These are phyloP conservation scores for Mortierella hygrophila DNA, from an alignment of 192 early-diverging fungal species.

Conservation along the genomic window DNA sequence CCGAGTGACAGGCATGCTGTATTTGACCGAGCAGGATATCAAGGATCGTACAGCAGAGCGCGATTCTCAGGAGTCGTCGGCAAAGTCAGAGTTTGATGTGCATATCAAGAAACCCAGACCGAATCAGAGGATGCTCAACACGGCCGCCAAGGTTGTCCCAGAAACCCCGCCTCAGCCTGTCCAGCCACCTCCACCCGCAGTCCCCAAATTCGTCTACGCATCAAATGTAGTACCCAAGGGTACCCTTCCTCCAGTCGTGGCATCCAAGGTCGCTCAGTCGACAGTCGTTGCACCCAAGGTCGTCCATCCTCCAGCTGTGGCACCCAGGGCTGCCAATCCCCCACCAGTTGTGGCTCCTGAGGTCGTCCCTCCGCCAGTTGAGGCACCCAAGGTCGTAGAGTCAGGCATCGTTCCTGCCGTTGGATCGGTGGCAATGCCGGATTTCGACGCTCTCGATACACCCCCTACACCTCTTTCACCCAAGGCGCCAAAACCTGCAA, in stretches of 20 bases:
- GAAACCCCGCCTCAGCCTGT: background rate
- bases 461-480: background rate
- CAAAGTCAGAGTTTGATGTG: background rate
- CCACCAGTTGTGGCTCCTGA: background rate
- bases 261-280: too few species aligned
- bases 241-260: background rate
- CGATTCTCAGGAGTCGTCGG: background rate
- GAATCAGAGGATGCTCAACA: background rate
- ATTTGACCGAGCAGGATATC: conserved; percentile 15
- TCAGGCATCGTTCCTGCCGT: background rate
- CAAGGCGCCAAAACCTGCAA: background rate
- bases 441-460: background rate
- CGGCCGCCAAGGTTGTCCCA: background rate
- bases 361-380: background rate
- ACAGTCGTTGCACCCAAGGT: background rate
- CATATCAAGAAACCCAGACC: background rate
- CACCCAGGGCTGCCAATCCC: background rate
- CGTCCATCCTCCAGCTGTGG: background rate
- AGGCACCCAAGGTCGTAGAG: background rate
- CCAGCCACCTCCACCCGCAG: background rate
- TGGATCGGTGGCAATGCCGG: background rate
- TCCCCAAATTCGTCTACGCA: background rate
- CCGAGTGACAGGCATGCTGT: conserved; percentile 31
- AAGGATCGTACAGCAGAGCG: conserved; percentile 3
- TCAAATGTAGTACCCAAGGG: background rate